Evolutionary conservation across 2,329 filamentous ascomycete species (phyloP).

Genomic region (Colletotrichum sp.): DNA sequence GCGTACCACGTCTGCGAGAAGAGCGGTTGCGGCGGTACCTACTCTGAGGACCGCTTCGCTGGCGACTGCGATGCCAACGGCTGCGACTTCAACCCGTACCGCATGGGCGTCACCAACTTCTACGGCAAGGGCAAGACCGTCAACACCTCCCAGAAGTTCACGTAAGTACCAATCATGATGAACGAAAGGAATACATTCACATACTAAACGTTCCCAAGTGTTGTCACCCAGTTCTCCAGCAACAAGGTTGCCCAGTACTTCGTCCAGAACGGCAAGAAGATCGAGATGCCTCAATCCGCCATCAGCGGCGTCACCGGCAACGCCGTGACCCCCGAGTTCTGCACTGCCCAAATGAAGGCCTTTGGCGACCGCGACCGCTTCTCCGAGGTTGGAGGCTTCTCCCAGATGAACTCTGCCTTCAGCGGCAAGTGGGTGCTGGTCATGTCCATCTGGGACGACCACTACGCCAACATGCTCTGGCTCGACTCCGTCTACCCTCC

Average conservation of each 20-base stretch:
- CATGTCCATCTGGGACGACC: constrained; percentile 61
- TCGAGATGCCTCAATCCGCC: constrained; percentile 46
- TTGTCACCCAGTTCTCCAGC: constrained; percentile 63
- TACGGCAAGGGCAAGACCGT: constrained; percentile 63
- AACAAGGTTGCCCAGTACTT: constrained; percentile 64
- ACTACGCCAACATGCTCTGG: constrained; percentile 71
- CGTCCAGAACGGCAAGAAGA: constrained; percentile 61
- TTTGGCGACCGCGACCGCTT: constrained; percentile 60
- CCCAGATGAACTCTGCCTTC: constrained; percentile 59
- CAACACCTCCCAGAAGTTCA: constrained; percentile 61
- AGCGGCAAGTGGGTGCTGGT: constrained; percentile 67
- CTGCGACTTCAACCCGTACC: constrained; percentile 70
- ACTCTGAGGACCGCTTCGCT: constrained; percentile 52
- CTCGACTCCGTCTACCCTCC: constrained; percentile 66
- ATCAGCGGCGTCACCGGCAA: constrained; percentile 26
- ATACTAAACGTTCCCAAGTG: constrained; percentile 32
- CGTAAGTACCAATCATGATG: constrained; percentile 20
- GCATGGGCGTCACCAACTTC: constrained; percentile 63
- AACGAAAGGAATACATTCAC: neutral
- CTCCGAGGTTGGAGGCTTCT: constrained; percentile 58
- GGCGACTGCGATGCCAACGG: constrained; percentile 69
- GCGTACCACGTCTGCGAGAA: constrained; percentile 39
- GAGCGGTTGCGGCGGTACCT: constrained; percentile 52
- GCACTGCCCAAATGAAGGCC: constrained; percentile 56
- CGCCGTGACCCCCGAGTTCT: constrained; percentile 64